Base-by-base conservation (phyloP, 176 grass and related monocot species). In the Rhynchospora tenuis region DNA sequence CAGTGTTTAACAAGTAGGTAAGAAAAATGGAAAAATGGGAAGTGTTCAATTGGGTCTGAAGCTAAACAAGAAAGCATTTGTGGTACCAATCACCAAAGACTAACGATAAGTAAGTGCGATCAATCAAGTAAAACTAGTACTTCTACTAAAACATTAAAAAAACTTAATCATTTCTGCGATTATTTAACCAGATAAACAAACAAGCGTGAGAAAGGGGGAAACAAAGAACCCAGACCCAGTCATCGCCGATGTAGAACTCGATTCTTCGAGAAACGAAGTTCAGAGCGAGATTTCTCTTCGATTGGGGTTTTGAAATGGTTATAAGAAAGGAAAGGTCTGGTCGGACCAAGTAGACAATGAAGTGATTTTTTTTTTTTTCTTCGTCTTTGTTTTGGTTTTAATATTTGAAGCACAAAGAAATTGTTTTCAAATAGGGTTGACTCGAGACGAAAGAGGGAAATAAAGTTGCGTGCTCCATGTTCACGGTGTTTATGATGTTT, bases 151-250 rank as follows among this genome's bases (percentile, higher is more conserved):
- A 43, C 2, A 8, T 42, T 1, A 14, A 19, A 51, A 61, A 9
- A 61, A 38, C 33, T 38, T 38, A 38, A 38, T 38, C 33, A 26
- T 26, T 26, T 2, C 47, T 76, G 47, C 22, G 67, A 84, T 42
- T 1, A 45, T 15, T 45, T 44, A 23, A 44, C 5, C 19, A 44
- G 46, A 19, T 0, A 83, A 73, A 29, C n/a, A 8, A 7, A 26
- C 22, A 72, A 5, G 57, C 26, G 27, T 68, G n/a, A 87, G 46
- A 80, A 63, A 52, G 62, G 60, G 29, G 63, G 57, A 59, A 57
- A 15, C 4, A 44, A 4, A 3, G 74, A 56, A 67, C 77, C 7
- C 84, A 82, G 43, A 94, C 92, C 92, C 88, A 42, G 83, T 82
- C 92, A 94, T 92, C 19, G 83, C 19, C 19, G 83, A 45, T 27